Evolutionary conservation across 192 early-diverging fungal species (phyloP).

Genomic region (Coemansia sp.): DNA sequence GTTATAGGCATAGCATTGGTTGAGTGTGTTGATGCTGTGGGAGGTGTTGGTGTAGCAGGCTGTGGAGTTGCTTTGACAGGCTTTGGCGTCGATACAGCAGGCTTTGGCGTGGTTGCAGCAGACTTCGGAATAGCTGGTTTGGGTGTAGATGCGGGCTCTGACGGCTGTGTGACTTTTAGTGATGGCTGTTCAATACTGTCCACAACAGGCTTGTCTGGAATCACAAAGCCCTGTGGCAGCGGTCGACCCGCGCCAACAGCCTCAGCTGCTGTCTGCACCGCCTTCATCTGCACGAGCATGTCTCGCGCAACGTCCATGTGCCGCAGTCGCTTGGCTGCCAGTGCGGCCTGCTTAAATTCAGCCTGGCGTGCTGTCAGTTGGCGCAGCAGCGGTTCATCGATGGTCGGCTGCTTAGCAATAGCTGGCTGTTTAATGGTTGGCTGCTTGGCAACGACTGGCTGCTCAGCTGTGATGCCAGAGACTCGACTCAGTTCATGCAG

Average conservation of each 20-base stretch:
- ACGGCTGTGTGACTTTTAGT: not conserved
- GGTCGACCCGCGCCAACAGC: constrained; percentile 7
- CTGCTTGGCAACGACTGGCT: not conserved
- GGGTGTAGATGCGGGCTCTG: no score
- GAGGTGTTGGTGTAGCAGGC: not conserved
- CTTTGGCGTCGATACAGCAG: not conserved
- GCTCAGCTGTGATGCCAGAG: not conserved
- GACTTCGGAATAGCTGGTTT: no score
- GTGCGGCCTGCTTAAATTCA: constrained; percentile 30
- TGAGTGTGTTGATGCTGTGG: not conserved
- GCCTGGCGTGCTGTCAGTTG: not conserved
- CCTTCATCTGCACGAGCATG: constrained; percentile 37
- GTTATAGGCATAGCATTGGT: not conserved
- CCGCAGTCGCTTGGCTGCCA: constrained; percentile 32
- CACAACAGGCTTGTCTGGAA: constrained; percentile 1
- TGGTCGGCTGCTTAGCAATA: not conserved
- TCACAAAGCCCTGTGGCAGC: constrained; percentile 5
- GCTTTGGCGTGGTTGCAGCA: not conserved
- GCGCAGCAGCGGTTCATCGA: not conserved
- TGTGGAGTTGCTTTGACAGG: not conserved
- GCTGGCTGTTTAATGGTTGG: not conserved
- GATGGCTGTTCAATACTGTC: not conserved
- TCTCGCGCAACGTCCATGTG: constrained; percentile 27
- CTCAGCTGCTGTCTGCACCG: constrained; percentile 15
- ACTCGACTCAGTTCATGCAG: constrained; percentile 32